Evolutionary conservation across 345 rosid species (phyloP).

Genomic region (Populus tremula): DNA sequence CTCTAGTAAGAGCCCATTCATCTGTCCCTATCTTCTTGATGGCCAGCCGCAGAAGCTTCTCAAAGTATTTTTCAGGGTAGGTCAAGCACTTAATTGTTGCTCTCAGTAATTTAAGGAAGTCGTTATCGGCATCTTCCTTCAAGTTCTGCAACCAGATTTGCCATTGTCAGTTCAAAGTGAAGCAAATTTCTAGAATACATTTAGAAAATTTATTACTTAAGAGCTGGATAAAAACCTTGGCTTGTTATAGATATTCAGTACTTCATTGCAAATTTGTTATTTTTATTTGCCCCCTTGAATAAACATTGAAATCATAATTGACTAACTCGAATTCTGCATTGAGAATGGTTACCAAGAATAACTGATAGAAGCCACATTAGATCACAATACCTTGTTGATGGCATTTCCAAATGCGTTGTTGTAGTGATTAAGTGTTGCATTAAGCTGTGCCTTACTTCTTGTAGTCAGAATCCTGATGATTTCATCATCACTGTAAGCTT

Average conservation of each 20-base stretch:
- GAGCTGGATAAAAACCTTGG: neutral
- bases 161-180: conserved; percentile 4
- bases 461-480: conserved; percentile 75
- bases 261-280: neutral
- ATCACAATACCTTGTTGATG: conserved; percentile 60
- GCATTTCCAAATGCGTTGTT: conserved; percentile 63
- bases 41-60: conserved; percentile 64
- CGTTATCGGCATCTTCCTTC: conserved; percentile 62
- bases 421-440: conserved; percentile 74
- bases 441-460: conserved; percentile 79
- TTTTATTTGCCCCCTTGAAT: neutral
- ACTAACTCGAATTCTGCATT: neutral
- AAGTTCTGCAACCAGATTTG: conserved; percentile 46
- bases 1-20: conserved; percentile 79
- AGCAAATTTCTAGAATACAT: neutral
- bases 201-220: neutral
- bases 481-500: conserved; percentile 73
- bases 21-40: conserved; percentile 82
- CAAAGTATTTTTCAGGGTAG: conserved; percentile 80
- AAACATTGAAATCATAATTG: neutral
- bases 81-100: conserved; percentile 76
- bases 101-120: conserved; percentile 67
- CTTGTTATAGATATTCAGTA: neutral
- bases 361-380: neutral
- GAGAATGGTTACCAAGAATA: neutral